Base-by-base conservation (phyloP, 306 rosid species). In the Argentina anserina region DNA sequence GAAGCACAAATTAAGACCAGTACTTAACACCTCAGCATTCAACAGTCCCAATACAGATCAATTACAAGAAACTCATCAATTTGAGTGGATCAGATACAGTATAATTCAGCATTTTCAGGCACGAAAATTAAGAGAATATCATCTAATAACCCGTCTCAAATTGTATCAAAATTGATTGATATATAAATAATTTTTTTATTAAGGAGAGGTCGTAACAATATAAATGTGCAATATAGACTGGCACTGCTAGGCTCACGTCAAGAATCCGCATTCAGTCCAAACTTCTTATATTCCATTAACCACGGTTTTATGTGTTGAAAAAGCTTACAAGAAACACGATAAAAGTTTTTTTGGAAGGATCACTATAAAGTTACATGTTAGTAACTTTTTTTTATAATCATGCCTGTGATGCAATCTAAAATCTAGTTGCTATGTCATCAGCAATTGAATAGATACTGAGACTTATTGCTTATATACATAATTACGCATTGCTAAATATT, bases 1-100 rank as follows among this genome's bases (percentile, higher is more conserved):
- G n/a, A 81, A 66, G 26, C 18, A 71, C 15, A 72, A 65, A 45
- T 72, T 65, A 53, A 85, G 70, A 73, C 65, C 69, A 31, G 67
- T 43, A 42, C n/a, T 39, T 14, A 45, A 68, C 34, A 47, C 12
- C 29, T 28, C 43, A 7, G 4, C 47, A 11, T 62, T 67, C 23
- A 69, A 73, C 53, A 40, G 20, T 26, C 34, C 17, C 34, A 3
- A 23, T 76, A 45, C 67, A 63, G 55, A 65, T 26, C 33, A 61
- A 63, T 46, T 25, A 59, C 25, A 31, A 45, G 28, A 61, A 59
- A 76, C 45, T 53, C 39, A 56, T 49, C 33, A 37, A 67, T 15
- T 28, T 28, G 47, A 55, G 70, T 43, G 41, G 41, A 67, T 43
- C 12, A 31, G 41, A 17, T 18, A 46, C 40, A 33, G 31, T 46